Conservation (phyloP, 2,329 filamentous ascomycete species). For the Knufia petricola region DNA sequence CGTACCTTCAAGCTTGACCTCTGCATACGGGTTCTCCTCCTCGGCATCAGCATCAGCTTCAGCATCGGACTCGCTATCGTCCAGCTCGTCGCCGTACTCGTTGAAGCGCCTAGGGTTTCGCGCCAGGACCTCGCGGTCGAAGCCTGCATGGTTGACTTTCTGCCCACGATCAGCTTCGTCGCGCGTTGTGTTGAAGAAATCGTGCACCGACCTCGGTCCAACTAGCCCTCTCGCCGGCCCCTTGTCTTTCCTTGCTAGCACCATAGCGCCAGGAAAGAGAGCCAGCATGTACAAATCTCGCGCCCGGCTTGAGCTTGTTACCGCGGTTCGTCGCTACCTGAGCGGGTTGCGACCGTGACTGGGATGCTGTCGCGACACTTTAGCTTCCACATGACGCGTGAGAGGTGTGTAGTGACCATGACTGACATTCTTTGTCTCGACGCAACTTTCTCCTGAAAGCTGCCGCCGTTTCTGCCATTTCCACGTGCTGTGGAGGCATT, state of each 20-base stretch:
- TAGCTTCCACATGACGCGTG: no score
- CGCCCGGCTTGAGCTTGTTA: conserved; percentile 52
- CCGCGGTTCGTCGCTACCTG: conserved; percentile 48
- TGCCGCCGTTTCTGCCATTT: conserved; percentile 45
- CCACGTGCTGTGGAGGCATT: conserved; percentile 23
- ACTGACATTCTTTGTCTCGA: conserved; percentile 37
- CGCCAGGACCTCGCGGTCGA: conserved; percentile 49
- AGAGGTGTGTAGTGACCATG: not conserved
- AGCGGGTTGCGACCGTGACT: conserved; percentile 28
- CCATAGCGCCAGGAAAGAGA: conserved; percentile 43
- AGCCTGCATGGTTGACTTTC: conserved; percentile 54
- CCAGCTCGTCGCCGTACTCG: conserved; percentile 54
- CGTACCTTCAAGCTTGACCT: conserved; percentile 49
- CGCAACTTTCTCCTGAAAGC: conserved; percentile 45
- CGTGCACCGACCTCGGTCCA: not conserved
- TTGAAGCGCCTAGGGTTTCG: conserved; percentile 52
- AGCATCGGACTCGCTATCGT: conserved; percentile 48
- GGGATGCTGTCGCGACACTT: no score
- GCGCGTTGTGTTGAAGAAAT: not conserved
- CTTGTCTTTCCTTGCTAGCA: not conserved
- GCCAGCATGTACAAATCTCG: conserved; percentile 47
- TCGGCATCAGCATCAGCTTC: conserved; percentile 49
- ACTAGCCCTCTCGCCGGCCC: not conserved
- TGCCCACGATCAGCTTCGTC: conserved; percentile 24
- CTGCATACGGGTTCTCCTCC: conserved; percentile 53